phyloP scores from a whole-genome alignment of 345 rosid genomes.

The Arabidopsis suecica region DNA sequence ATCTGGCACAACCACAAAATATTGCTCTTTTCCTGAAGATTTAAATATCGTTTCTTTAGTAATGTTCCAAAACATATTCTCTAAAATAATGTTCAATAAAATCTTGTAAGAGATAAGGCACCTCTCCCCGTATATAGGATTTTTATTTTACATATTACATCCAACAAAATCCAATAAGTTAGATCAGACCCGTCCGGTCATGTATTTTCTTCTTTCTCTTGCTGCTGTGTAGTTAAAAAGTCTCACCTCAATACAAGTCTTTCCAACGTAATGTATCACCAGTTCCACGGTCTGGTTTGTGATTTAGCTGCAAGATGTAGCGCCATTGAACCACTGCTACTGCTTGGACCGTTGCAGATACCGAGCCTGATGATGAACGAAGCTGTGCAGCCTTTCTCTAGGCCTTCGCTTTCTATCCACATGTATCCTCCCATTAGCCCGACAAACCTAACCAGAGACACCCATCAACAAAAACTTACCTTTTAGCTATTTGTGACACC shows the following conservation, averaged over 20 bases:
- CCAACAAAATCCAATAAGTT: conserved; percentile 32
- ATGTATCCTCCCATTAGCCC: conserved; percentile 92
- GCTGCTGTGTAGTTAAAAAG: conserved; percentile 18
- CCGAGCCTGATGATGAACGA: conserved; percentile 76
- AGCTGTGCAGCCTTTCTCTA: conserved; percentile 68
- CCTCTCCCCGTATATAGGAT: conserved; percentile 7
- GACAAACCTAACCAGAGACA: conserved; percentile 64
- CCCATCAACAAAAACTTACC: conserved; percentile 23
- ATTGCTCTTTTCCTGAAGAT: neutral
- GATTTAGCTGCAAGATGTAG: conserved; percentile 52
- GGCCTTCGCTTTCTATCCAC: conserved; percentile 91
- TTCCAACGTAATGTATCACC: conserved; percentile 41
- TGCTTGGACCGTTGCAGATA: conserved; percentile 51
- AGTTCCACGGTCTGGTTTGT: conserved; percentile 58
- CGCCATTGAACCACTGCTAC: conserved; percentile 44
- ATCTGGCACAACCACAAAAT: too few species aligned
- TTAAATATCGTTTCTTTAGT: neutral
- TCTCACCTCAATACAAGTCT: conserved; percentile 17
- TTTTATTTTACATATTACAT: conserved; percentile 39
- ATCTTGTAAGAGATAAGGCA: neutral
- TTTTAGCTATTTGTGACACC: conserved; percentile 26
- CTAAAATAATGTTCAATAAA: conserved; percentile 1
- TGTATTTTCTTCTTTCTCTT: conserved; percentile 24
- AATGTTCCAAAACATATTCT: neutral
- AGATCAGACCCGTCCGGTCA: conserved; percentile 24